These are phyloP conservation scores for Quercus robur DNA, from an alignment of 306 rosid species.

Conservation along the genomic window DNA sequence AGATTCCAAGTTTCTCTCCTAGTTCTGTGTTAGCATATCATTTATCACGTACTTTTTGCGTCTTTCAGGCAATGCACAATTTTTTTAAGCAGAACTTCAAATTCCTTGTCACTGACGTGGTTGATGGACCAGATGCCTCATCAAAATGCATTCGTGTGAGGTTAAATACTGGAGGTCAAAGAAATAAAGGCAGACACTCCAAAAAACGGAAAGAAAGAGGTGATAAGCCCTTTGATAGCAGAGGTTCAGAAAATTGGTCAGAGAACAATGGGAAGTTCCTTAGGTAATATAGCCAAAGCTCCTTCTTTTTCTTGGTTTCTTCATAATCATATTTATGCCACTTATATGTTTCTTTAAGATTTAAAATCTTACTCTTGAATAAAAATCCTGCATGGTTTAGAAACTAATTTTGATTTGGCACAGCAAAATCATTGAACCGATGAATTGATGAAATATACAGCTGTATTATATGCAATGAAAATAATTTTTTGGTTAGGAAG, in stretches of 20 bases:
- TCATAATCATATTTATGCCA: constrained; percentile 5
- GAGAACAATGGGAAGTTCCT: constrained; percentile 74
- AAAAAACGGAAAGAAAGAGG: constrained; percentile 83
- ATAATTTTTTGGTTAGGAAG: background rate
- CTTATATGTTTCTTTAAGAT: background rate
- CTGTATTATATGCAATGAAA: background rate
- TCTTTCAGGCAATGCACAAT: constrained; percentile 75
- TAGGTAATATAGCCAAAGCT: constrained; percentile 40
- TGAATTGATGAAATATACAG: background rate
- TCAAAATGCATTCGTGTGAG: constrained; percentile 94
- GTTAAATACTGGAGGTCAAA: constrained; percentile 51
- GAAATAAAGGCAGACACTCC: constrained; percentile 50
- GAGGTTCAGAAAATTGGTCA: constrained; percentile 89
- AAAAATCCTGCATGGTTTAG: background rate
- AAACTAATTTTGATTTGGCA: background rate
- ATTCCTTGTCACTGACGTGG: constrained; percentile 79
- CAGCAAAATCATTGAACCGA: background rate
- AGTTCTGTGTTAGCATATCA: background rate
- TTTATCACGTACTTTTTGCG: constrained; percentile 12
- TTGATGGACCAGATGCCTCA: constrained; percentile 88
- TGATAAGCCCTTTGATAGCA: constrained; percentile 82
- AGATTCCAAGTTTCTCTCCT: background rate
- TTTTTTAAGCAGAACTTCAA: constrained; percentile 83
- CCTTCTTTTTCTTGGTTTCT: constrained; percentile 13
- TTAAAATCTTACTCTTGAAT: background rate